Percentiles rank a stretch among this genome's conserved stretches.
These are phyloP conservation scores for Gracilaria gracilis DNA, from an alignment of 23 red algal genomes.

Conservation along the genomic window DNA sequence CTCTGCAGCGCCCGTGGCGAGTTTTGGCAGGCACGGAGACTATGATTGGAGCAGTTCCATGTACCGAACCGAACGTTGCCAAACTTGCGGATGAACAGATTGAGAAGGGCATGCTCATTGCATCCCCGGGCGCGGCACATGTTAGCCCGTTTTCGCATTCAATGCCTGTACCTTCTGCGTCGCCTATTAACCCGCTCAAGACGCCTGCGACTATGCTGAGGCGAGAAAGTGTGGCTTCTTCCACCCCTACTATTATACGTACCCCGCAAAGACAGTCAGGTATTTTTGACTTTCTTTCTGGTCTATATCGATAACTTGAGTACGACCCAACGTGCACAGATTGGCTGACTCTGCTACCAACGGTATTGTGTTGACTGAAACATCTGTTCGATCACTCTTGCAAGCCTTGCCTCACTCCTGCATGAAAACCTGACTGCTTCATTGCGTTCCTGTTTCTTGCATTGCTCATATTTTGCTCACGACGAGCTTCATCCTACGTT, in stretches of 20 bases:
- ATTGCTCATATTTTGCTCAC: neutral
- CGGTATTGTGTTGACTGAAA: neutral
- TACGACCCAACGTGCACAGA: neutral
- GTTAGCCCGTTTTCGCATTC: slow-evolving; percentile 14
- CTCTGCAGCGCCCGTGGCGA: slow-evolving; percentile 63
- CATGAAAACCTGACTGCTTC: neutral
- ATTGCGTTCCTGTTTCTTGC: neutral
- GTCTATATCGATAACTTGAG: slow-evolving; percentile 40
- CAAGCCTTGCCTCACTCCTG: neutral
- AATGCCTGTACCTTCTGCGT: slow-evolving; percentile 19
- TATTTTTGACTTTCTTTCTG: slow-evolving; percentile 64
- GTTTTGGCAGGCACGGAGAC: slow-evolving; percentile 66
- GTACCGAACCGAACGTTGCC: slow-evolving; percentile 74
- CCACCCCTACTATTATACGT: slow-evolving; percentile 22
- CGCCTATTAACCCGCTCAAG: slow-evolving; percentile 23
- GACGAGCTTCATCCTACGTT: too few species aligned
- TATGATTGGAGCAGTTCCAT: slow-evolving; percentile 85
- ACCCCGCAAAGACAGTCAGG: slow-evolving; percentile 69
- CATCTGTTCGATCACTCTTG: neutral
- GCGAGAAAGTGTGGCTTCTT: neutral
- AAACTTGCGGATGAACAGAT: slow-evolving; percentile 54
- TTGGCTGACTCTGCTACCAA: neutral
- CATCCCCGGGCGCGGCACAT: slow-evolving; percentile 28
- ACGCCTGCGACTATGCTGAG: slow-evolving; percentile 26
- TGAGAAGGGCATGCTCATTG: slow-evolving; percentile 61